Base-by-base conservation (phyloP, 331 rosid genomes). In the Malus hybrid region DNA sequence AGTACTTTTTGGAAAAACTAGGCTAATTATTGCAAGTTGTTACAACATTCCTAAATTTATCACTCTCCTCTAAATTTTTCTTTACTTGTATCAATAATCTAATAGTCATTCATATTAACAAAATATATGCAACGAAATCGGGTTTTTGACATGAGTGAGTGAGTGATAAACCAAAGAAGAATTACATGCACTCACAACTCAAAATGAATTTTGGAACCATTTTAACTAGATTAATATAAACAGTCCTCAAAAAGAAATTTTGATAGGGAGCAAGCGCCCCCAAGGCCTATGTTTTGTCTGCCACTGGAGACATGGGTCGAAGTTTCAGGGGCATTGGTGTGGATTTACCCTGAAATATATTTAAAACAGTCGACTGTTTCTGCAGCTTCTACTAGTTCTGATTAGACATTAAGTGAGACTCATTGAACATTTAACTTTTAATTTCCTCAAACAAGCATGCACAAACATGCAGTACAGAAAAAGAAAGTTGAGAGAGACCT, bases 401-500 rank as follows among this genome's bases (percentile, higher is more conserved):
- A 32, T 6, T 27, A 34, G 15, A 29, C 4, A 48, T 78, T 22
- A 52, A 61, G 1, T n/a, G 48, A 70, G 62, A 69, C 31, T 14
- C 31, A 19, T 13, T 61, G 19, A 76, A 28, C 32, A 39, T 24
- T 39, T 7, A 65, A 32, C 39, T 22, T 44, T 18, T 31, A 61
- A 39, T 66, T 57, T 20, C 81, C 9, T 52, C 42, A 65, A 64
- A 31, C 39, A 28, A 34, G 29, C 14, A 59, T 4, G 65, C 65
- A 55, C n/a, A 39, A 20, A 39, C 27, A 70, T 16, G 19, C 57
- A 56, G 33, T 11, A 42, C 52, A 19, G 10, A 70, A 3, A 55
- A 32, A 55, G 66, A 68, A 39, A 39, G 46, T 39, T 39, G 77
- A 67, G 71, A 62, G 73, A 80, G 33, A 90, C 97, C 96, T 91